Evolutionary conservation across 257 asterid species (phyloP), one percentile per base, ranked within the genome.

Genomic region (Solanum etuberosum): DNA sequence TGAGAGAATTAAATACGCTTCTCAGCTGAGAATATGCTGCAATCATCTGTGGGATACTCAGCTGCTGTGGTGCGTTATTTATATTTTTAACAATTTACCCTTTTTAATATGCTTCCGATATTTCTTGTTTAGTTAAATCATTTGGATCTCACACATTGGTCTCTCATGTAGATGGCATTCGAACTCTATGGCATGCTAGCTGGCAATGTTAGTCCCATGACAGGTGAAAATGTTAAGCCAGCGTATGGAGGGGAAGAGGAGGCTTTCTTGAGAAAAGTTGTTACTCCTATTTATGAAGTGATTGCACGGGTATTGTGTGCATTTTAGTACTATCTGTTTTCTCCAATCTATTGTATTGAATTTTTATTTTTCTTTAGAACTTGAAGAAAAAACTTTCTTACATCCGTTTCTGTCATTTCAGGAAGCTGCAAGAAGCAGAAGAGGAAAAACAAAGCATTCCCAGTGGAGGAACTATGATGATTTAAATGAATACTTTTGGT

Each of bases 391-490:
- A 34, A 14, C 77, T 27, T 43, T 38, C 35, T 71, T 85, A 48
- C 25, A 34, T 29, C 87, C 82, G 71, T 61, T 34, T 68, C 31
- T 87, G 67, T 63, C 34, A 48, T 87, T 72, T 86, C 92, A 97
- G 99, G 99, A 97, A 94, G 98, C 99, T 88, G 93, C 92, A 14
- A 95, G 95, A 92, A 96, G 99, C 94, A 92, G 90, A 89, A 93
- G 86, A 88, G 98, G 94, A 85, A 97, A 91, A 92, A 93, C 99
- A 86, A 97, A 96, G 87, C 99, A 97, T 89, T 95, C 99, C 16
- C 98, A 96, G 87, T 97, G 99, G 99, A 95, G 99, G 93, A 97
- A 97, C 86, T 97, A 97, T 91, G 99, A 97, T 90, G 99, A 97
- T 91, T 89, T 95, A 86, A 97, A 97, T 89, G 99, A 97, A 88